Base-by-base conservation (phyloP, 805 yeast genomes). In the Zygosaccharomyces lentus region DNA sequence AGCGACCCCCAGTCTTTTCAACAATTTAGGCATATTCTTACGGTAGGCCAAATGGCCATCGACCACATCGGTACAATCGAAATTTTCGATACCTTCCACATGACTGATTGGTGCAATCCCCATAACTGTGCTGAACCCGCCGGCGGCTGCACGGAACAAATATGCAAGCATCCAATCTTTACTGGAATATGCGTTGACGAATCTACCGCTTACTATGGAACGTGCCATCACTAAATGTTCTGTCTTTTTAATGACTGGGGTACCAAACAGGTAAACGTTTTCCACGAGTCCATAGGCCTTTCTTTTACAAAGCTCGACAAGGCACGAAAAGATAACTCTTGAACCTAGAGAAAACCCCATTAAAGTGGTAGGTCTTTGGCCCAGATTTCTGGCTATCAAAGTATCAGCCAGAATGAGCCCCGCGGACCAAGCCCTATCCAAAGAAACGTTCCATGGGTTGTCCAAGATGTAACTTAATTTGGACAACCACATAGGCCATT, bases 21-120 rank as follows among this genome's bases (percentile, higher is more conserved):
- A 63, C 36, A 93, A 73, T 55, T 79, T 80, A 1, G 99, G 99
- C 77, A 93, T 88, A 9, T 88, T 89, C 51, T 84, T 84, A 69
- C 99, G 84, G 67, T 93, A 93, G n/a, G 85, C 88, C 96, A 93
- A 87, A 69, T 93, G 99, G 1, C 99, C 99, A 49, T 85, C 89
- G 3, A 91, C 96, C 43, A 74, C 57, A 15, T 82, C 88, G 0
- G 98, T 86, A 58, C 95, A 87, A 60, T 93, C 95, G 51, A 84
- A 75, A 64, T 91, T 91, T 53, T 89, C 96, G 25, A 93, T 72
- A 0, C 83, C 86, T 19, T 76, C 73, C 16, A 79, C 68, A 38
- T 67, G 71, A 44, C 79, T 82, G 30, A 91, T 76, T 4, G 90
- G 83, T 0, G 96, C 82, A 24, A 93, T 72, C 0, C 99, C 99